Evolutionary conservation across 805 yeast species (phyloP).

Genomic region (Schizosaccharomyces osmophilus): DNA sequence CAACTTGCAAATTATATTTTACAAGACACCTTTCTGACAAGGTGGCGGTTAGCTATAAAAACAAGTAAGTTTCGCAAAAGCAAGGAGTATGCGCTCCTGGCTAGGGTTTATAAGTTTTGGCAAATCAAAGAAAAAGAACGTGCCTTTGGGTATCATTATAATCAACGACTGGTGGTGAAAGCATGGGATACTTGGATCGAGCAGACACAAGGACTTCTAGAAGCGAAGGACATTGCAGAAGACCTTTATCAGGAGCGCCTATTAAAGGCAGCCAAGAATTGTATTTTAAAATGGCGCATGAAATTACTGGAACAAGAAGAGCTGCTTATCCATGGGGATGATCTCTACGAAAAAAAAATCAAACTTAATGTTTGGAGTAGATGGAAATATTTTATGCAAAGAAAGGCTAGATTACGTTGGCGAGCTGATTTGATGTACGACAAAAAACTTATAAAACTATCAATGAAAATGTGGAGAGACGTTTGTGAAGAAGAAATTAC

Average conservation of each 20-base stretch:
- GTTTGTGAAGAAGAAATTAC: background rate
- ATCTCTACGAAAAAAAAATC: background rate
- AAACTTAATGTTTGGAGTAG: background rate
- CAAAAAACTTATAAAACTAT: background rate
- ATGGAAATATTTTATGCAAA: background rate
- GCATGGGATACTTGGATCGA: background rate
- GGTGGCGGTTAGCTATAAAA: background rate
- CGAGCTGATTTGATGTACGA: background rate
- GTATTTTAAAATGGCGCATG: background rate
- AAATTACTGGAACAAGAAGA: background rate
- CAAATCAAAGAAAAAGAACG: background rate
- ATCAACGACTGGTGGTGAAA: background rate
- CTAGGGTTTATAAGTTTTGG: background rate
- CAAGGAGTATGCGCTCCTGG: background rate
- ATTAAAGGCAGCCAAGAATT: background rate
- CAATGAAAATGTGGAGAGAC: background rate
- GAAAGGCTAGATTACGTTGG: background rate
- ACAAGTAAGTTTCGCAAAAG: background rate
- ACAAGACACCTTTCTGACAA: background rate
- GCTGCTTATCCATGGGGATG: background rate
- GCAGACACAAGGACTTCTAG: background rate
- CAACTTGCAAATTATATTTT: background rate
- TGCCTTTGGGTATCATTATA: background rate
- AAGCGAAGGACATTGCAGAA: background rate
- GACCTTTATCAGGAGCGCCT: background rate